Evolutionary conservation across 2,329 filamentous ascomycete genomes (phyloP).

Genomic region (Claviceps humidiphila): DNA sequence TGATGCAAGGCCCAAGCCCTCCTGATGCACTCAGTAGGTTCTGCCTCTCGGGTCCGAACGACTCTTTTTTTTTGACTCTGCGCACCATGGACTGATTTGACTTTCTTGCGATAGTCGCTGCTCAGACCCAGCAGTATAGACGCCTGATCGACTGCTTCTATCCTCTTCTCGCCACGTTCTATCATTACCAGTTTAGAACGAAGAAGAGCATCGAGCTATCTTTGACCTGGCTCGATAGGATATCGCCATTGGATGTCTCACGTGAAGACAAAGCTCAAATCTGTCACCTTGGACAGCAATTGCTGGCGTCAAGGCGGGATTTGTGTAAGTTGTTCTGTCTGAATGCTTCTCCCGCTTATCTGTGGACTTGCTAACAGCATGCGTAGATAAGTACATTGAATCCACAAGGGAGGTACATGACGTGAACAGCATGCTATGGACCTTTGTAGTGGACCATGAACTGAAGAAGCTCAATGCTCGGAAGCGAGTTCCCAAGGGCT

Average conservation of each 20-base stretch:
- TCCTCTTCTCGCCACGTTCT: conserved; percentile 25
- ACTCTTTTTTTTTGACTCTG: not conserved
- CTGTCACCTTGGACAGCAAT: conserved; percentile 15
- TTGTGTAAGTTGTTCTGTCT: conserved; percentile 19
- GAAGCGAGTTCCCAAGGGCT: conserved; percentile 15
- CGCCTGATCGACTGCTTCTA: conserved; percentile 22
- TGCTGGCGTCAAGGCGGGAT: conserved; percentile 20
- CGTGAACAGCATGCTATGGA: conserved; percentile 16
- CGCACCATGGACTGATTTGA: conserved; percentile 1
- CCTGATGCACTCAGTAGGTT: conserved; percentile 10
- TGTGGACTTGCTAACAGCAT: not conserved
- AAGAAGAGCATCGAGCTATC: conserved; percentile 27
- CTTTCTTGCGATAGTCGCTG: conserved; percentile 6
- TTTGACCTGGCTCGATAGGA: conserved; percentile 23
- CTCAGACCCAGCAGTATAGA: conserved; percentile 12
- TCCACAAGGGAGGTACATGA: conserved; percentile 10
- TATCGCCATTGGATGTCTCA: conserved; percentile 13
- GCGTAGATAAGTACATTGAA: conserved; percentile 15
- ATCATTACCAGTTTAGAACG: conserved; percentile 27
- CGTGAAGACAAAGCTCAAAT: conserved; percentile 16
- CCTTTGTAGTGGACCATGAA: conserved; percentile 25
- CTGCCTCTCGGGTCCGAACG: not conserved
- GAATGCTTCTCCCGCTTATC: not conserved
- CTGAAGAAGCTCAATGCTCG: conserved; percentile 26
- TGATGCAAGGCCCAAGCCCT: conserved; percentile 12